Conservation (phyloP, 2,329 filamentous ascomycete species). For the Coleophoma cylindrospora region DNA sequence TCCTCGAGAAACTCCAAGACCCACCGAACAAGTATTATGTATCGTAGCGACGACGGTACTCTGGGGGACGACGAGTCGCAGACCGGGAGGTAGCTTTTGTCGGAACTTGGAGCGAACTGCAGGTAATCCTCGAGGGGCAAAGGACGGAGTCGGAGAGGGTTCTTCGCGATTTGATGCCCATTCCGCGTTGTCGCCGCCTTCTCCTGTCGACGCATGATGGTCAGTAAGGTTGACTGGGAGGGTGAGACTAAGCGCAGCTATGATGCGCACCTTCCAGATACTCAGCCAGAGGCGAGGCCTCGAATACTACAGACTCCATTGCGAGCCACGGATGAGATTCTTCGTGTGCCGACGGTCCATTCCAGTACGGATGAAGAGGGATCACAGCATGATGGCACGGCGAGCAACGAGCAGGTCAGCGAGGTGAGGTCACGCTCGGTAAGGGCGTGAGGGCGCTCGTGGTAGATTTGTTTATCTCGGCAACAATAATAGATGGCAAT, state of each 20-base stretch:
- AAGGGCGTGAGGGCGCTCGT: too few species aligned
- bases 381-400: neutral
- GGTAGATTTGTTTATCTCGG: too few species aligned
- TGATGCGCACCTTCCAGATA: conserved; percentile 74
- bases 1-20: conserved; percentile 14
- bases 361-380: neutral
- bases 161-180: conserved; percentile 15
- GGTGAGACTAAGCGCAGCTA: neutral
- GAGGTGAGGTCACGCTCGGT: too few species aligned
- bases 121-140: conserved; percentile 53
- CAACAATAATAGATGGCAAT: too few species aligned
- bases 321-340: conserved; percentile 6
- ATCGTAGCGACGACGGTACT: conserved; percentile 38
- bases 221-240: too few species aligned
- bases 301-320: conserved; percentile 86
- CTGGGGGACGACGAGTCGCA: conserved; percentile 36
- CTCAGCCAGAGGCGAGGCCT: conserved; percentile 81
- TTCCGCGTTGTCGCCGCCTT: conserved; percentile 37
- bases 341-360: neutral
- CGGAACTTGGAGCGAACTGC: conserved; percentile 49
- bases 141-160: conserved; percentile 29
- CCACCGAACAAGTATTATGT: conserved; percentile 46
- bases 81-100: conserved; percentile 37
- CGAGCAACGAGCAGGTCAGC: neutral
- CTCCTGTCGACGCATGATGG: conserved; percentile 25